A percentile compares a stretch with the other conserved stretches of the same genome.
These are phyloP conservation scores for Sordariomycetes sp. DNA, from an alignment of 2,329 filamentous ascomycete genomes.

Conservation along the genomic window DNA sequence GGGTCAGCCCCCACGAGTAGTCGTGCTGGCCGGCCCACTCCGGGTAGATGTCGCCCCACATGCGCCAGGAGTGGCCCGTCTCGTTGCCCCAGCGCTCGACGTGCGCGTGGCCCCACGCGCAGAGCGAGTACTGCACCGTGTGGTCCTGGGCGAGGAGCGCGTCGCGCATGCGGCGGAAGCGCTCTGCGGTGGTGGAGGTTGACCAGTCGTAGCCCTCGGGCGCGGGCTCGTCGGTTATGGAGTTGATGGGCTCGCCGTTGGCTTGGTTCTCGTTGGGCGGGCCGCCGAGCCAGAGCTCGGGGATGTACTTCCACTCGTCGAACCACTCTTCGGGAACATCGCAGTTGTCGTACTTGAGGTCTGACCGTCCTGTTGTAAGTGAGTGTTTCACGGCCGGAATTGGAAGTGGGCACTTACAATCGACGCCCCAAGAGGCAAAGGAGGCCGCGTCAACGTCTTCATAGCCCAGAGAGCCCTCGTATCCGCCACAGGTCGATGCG, in stretches of 20 bases:
- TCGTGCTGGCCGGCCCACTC: constrained; percentile 18
- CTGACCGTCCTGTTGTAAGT: constrained; percentile 8
- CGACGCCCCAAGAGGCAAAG: constrained; percentile 47
- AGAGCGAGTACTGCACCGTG: constrained; percentile 39
- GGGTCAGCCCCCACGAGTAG: constrained; percentile 15
- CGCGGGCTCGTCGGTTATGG: constrained; percentile 19
- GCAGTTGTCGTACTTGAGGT: constrained; percentile 36
- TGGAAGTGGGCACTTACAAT: constrained; percentile 25
- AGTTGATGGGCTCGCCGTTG: constrained; percentile 9
- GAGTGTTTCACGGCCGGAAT: not conserved
- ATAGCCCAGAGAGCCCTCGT: constrained; percentile 27
- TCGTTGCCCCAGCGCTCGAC: constrained; percentile 38
- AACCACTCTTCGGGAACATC: constrained; percentile 24
- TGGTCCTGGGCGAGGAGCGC: constrained; percentile 31
- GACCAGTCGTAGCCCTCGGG: constrained; percentile 38
- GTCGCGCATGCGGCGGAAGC: constrained; percentile 41
- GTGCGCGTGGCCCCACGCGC: constrained; percentile 40
- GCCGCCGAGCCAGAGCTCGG: constrained; percentile 13
- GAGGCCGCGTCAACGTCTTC: constrained; percentile 47
- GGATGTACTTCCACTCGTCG: constrained; percentile 19
- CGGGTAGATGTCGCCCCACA: constrained; percentile 28
- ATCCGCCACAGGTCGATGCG: constrained; percentile 39
- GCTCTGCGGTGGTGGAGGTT: constrained; percentile 30
- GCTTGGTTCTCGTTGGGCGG: constrained; percentile 8
- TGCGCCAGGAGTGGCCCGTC: constrained; percentile 35